Conservation (phyloP, 345 rosid genomes). For the Eucalyptus lansdowneana region DNA sequence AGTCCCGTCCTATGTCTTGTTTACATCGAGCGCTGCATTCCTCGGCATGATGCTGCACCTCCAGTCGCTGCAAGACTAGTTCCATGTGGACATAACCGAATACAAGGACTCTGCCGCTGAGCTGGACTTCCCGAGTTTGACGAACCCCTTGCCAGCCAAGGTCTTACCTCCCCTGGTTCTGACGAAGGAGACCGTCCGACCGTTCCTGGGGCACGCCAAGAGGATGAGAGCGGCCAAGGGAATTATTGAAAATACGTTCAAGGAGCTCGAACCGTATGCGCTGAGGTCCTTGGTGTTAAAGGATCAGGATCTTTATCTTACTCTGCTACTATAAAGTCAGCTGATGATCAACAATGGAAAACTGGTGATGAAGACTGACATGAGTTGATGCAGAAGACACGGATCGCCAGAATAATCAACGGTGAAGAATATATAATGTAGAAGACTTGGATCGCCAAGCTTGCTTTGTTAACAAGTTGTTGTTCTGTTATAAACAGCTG, state of each 20-base stretch:
- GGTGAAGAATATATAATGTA: too few species aligned
- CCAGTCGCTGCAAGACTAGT: not conserved
- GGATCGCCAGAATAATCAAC: too few species aligned
- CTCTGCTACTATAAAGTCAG: too few species aligned
- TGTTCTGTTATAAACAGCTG: too few species aligned
- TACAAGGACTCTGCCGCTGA: slow-evolving; percentile 10
- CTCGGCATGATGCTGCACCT: slow-evolving; percentile 6
- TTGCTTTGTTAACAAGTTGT: too few species aligned
- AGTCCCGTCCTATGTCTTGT: slow-evolving; percentile 33
- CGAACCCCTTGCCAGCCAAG: slow-evolving; percentile 18
- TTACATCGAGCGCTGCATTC: slow-evolving; percentile 21
- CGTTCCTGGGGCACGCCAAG: not conserved
- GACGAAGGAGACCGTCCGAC: not conserved
- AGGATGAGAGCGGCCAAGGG: slow-evolving; percentile 11
- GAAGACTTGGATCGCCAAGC: too few species aligned
- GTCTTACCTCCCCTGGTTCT: slow-evolving; percentile 5
- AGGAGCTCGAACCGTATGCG: slow-evolving; percentile 27
- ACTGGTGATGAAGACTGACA: too few species aligned
- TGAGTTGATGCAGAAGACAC: too few species aligned
- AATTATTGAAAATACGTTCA: slow-evolving; percentile 28
- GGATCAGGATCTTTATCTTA: too few species aligned
- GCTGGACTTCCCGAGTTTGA: slow-evolving; percentile 11
- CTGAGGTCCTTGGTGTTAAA: not conserved
- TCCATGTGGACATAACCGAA: not conserved
- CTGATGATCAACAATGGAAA: too few species aligned